phyloP scores from a whole-genome alignment of 148 eudicot species.

The Polygonum aviculare region DNA sequence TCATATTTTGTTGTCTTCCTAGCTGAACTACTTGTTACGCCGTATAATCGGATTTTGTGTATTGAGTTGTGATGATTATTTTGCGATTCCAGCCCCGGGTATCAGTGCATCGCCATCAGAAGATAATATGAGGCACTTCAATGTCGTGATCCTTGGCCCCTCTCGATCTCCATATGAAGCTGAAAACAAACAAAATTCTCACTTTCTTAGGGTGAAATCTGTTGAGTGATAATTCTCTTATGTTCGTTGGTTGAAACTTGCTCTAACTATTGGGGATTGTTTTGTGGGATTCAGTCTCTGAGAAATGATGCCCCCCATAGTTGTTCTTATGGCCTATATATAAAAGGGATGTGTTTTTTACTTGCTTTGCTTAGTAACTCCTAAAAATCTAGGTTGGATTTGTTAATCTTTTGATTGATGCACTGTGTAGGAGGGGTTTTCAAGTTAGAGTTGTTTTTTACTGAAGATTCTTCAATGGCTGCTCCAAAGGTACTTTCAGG shows the following conservation, averaged over 20 bases:
- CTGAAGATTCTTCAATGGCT: slow-evolving; percentile 98
- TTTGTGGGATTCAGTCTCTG: neutral
- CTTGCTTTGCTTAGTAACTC: neutral
- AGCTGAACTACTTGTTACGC: neutral
- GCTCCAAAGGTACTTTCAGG: slow-evolving; percentile 71
- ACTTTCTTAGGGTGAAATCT: neutral
- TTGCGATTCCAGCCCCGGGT: slow-evolving; percentile 70
- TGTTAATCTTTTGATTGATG: slow-evolving; percentile 3
- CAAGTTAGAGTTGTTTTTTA: slow-evolving; percentile 87
- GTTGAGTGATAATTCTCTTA: neutral
- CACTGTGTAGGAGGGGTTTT: slow-evolving; percentile 73
- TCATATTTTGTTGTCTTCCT: neutral
- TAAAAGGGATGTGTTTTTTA: neutral
- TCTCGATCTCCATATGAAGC: slow-evolving; percentile 98
- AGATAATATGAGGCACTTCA: slow-evolving; percentile 89
- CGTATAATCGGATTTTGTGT: neutral
- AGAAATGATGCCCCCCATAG: neutral
- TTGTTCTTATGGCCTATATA: neutral
- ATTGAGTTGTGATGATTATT: neutral
- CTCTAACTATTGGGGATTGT: neutral
- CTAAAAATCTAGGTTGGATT: neutral
- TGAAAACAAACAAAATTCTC: neutral
- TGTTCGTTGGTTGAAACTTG: too few species aligned
- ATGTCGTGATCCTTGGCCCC: slow-evolving; percentile 97
- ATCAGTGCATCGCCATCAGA: slow-evolving; percentile 98